Evolutionary conservation across 768 basidiomycete species (phyloP), one percentile per base, ranked within the genome.

Genomic region (Panellus pusillus): DNA sequence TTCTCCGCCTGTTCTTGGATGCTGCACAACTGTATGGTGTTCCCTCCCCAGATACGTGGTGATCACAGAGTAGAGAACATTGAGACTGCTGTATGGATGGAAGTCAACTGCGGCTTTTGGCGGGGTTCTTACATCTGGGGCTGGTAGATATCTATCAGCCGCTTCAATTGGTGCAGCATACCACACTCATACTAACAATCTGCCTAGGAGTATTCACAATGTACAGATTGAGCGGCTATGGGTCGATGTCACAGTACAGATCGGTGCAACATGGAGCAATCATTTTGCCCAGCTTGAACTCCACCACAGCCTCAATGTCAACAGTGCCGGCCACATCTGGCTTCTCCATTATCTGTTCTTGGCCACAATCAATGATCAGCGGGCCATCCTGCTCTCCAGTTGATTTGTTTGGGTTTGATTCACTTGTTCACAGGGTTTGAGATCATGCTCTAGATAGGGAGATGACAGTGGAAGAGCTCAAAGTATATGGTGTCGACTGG

Each of bases 201-300:
- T n/a, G n/a, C n/a, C n/a, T 49, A 74, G 72, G 38, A 70, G 68
- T 58, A 69, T 75, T 14, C 73, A 75, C 53, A 77, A 75, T 44
- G 70, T 66, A 13, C 61, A 70, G 0, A 72, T 75, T 37, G 72
- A 77, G 45, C 53, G 69, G 1, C 59, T 76, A 1, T 76, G 74
- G 73, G 61, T 62, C n/a, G 70, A 76, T 41, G 64, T 75, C 19
- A 74, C 70, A 0, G 7, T 18, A n/a, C 66, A 65, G 0, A 62
- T 72, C 56, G 70, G 71, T 2, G 24, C 38, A 18, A 73, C 70
- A 36, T 77, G 76, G 74, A 68, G 71, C 28, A 43, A 58, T 2
- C 70, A 74, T 44, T 76, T 76, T 54, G 29, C 57, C 18, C 50
- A 59, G 2, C 68, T 78, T 4, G 72, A 77, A 49, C 37, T 48